Conservation (phyloP, 2,329 filamentous ascomycete genomes). For the Nemania diffusa region DNA sequence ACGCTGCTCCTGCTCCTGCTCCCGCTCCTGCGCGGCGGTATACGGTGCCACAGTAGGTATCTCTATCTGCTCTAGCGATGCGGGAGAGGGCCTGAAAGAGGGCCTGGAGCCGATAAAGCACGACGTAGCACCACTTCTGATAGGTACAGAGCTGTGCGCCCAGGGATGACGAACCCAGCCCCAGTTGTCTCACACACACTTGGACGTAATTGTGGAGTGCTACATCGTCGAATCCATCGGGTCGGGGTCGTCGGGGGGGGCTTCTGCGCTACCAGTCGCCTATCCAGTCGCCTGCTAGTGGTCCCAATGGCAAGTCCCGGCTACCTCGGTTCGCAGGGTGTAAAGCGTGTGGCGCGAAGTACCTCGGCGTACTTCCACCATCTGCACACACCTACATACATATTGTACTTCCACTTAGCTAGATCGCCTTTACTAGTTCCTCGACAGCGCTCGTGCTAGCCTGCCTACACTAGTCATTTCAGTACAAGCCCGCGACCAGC, state of each 20-base stretch:
- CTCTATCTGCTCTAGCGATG: slow-evolving; percentile 32
- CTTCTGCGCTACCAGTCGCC: too few relatives aligned
- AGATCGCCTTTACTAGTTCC: slow-evolving; percentile 26
- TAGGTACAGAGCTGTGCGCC: slow-evolving; percentile 12
- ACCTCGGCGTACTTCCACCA: slow-evolving; percentile 4
- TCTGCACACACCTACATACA: not conserved
- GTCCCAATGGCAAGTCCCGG: slow-evolving; percentile 5
- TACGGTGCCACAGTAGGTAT: slow-evolving; percentile 5
- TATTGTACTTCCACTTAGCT: not conserved
- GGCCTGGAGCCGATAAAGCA: slow-evolving; percentile 34
- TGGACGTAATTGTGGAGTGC: not conserved
- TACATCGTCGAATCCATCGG: slow-evolving; percentile 32
- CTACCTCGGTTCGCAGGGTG: slow-evolving; percentile 11
- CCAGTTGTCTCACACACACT: slow-evolving; percentile 27
- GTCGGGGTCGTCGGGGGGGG: slow-evolving; percentile 5
- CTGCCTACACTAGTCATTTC: slow-evolving; percentile 1
- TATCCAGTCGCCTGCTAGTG: too few relatives aligned
- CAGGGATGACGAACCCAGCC: slow-evolving; percentile 15
- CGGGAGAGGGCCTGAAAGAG: slow-evolving; percentile 34
- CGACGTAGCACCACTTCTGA: slow-evolving; percentile 30
- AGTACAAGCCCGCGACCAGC: slow-evolving; percentile 7
- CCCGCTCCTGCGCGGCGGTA: slow-evolving; percentile 15
- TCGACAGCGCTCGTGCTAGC: slow-evolving; percentile 13
- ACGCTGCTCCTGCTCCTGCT: slow-evolving; percentile 4
- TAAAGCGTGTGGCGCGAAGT: not conserved